Base-by-base conservation (phyloP, 352 stramenopile species). In the Phytopythium chamaehyphon region DNA sequence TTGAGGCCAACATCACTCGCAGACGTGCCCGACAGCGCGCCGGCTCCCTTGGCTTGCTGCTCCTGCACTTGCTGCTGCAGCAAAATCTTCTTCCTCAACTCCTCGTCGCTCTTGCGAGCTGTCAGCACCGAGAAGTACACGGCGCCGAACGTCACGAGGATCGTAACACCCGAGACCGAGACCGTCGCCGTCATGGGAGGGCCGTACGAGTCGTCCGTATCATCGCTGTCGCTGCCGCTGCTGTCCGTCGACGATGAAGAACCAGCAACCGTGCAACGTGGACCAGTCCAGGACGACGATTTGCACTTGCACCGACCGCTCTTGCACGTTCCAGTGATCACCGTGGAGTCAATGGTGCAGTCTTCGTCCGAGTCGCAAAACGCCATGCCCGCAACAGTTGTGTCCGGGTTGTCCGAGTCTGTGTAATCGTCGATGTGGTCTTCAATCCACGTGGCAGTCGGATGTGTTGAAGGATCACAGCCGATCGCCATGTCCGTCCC, bases 231-330 rank as follows among this genome's bases (percentile, higher is more conserved):
- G 28, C 28, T 33, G 9, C 28, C 28, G 14, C 28, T 33, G 28
- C 28, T 33, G 28, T 33, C 28, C 28, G 28, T 33, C 5, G 28
- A 33, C 5, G 28, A 10, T 9, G 28, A 33, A 33, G 28, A 33
- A 9, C 28, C 28, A 33, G 28, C 28, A 33, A 33, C 28, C 28
- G 73, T 85, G 40, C 73, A 85, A 0, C 73, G 71, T 18, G 73
- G 73, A 9, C 73, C 73, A 14, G 47, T 61, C 73, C 73, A 83
- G 2, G 68, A 64, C 2, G 46, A 54, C n/a, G 56, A 68, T 3
- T 51, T 57, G 44, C 75, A 86, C 19, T 70, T 39, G 47, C 75
- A 86, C 2, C 75, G 63, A 0, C 45, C 56, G 6, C 73, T 71
- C 7, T 65, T 51, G 28, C 75, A 86, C 12, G 62, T 64, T 3